These are phyloP conservation scores for Neonectria magnoliae DNA, from an alignment of 2,329 filamentous ascomycete species.

Conservation along the genomic window DNA sequence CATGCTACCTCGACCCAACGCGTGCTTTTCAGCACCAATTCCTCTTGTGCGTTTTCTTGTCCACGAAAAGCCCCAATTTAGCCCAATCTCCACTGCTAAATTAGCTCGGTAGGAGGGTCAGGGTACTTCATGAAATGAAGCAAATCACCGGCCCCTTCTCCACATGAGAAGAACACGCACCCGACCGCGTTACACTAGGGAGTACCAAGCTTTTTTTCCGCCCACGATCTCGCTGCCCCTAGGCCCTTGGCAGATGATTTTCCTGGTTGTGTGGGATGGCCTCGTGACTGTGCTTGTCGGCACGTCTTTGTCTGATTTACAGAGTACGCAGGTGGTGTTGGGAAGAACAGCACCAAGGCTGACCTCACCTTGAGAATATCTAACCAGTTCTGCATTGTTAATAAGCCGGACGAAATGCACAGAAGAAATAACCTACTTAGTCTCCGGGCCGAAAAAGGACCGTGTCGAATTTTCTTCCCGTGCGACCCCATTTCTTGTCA, in stretches of 20 bases:
- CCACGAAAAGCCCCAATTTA: neutral
- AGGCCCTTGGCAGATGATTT: neutral
- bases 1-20: neutral
- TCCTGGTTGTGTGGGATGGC: neutral
- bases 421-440: neutral
- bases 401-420: neutral
- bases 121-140: neutral
- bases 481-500: neutral
- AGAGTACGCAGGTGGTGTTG: neutral
- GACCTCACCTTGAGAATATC: neutral
- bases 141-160: constrained; percentile 23
- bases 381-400: no score
- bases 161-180: constrained; percentile 3
- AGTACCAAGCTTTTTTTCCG: constrained; percentile 40
- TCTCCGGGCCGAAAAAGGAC: neutral
- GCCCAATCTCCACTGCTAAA: neutral
- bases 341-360: neutral
- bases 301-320: neutral
- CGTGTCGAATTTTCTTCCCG: neutral
- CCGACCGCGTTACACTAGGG: constrained; percentile 32
- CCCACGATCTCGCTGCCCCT: constrained; percentile 24
- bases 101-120: neutral
- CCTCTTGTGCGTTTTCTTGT: neutral
- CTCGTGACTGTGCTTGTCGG: neutral
- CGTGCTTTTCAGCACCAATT: neutral